Conservation (phyloP, 306 rosid species). For the Cucurbita ficifolia region DNA sequence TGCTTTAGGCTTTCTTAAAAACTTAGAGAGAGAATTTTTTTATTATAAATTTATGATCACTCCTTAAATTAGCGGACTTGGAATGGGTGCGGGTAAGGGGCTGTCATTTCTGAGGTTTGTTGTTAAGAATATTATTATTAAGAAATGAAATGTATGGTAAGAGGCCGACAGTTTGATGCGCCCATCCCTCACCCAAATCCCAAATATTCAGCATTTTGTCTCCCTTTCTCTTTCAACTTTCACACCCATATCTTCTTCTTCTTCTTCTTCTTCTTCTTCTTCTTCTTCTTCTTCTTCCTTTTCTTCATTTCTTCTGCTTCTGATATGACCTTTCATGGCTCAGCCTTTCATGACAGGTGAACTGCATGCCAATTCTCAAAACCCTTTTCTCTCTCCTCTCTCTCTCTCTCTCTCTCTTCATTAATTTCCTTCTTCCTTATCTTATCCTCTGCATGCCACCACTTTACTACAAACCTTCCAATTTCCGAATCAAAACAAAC, state of each 20-base stretch:
- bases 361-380: background rate
- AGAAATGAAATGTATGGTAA: slow-evolving; percentile 14
- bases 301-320: background rate
- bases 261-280: background rate
- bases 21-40: too few species aligned
- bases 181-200: slow-evolving; percentile 29
- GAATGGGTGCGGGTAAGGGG: too few species aligned
- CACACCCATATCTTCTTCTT: background rate
- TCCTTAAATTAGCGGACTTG: too few species aligned
- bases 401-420: background rate
- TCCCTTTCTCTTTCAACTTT: background rate
- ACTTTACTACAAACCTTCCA: background rate
- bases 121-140: too few species aligned
- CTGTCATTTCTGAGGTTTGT: too few species aligned
- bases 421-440: background rate
- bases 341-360: background rate
- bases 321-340: background rate
- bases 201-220: slow-evolving; percentile 29
- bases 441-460: background rate
- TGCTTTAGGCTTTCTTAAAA: too few species aligned
- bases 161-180: slow-evolving; percentile 49
- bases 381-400: background rate
- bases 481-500: background rate
- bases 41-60: too few species aligned
- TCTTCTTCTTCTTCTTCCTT: background rate